Percentiles rank a stretch among this genome's conserved stretches.
phyloP scores from a whole-genome alignment of 345 rosid species.

The Hibiscus tridactylites region DNA sequence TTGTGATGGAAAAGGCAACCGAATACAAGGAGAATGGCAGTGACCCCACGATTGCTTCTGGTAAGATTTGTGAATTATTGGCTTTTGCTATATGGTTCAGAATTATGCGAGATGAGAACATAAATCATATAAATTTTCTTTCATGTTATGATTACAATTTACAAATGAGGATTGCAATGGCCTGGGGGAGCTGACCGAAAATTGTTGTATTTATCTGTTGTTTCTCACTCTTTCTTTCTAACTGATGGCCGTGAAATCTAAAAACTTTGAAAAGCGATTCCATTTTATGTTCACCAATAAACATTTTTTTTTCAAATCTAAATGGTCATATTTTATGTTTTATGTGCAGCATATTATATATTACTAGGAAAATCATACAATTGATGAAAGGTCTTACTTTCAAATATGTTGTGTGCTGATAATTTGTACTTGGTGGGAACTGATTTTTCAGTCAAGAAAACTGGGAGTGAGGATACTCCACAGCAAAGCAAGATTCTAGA shows the following conservation, averaged over 20 bases:
- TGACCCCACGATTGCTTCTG: conserved; percentile 18
- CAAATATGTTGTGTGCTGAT: conserved; percentile 13
- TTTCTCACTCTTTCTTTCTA: neutral
- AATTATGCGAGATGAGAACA: neutral
- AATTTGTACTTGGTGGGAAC: conserved; percentile 11
- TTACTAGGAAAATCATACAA: neutral
- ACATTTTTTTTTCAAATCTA: neutral
- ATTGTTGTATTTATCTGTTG: neutral
- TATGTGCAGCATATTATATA: neutral
- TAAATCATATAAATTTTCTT: too few relatives aligned
- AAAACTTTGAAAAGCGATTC: neutral
- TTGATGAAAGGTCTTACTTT: neutral
- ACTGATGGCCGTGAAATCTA: neutral
- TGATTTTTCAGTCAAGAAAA: conserved; percentile 34
- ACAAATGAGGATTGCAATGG: neutral
- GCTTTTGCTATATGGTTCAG: neutral
- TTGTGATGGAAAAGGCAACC: conserved; percentile 34
- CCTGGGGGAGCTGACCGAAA: neutral
- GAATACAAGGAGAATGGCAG: conserved; percentile 27
- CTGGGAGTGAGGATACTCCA: conserved; percentile 18
- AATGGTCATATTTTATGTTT: neutral
- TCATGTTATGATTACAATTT: neutral
- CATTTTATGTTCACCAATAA: neutral
- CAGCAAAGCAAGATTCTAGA: conserved; percentile 19
- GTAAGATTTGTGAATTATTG: conserved; percentile 8